Percentiles rank a stretch among this genome's conserved stretches.
Conservation (phyloP, 495 filamentous ascomycete species). For the Trichoderma asperelloides region DNA sequence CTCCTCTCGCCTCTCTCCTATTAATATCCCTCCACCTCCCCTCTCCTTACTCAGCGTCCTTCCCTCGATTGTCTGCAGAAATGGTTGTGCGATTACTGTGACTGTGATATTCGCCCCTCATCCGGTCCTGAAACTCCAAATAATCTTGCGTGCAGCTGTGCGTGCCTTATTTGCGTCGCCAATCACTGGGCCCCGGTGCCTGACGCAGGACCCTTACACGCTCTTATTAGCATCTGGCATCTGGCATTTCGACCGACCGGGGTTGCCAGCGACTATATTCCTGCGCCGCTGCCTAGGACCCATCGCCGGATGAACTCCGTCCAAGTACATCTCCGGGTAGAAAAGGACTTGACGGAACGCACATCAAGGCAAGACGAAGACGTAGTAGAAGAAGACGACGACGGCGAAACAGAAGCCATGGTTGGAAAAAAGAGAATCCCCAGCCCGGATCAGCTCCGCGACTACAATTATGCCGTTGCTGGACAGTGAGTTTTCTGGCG, state of each 20-base stretch:
- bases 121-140: not conserved
- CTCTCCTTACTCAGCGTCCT: not conserved
- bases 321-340: too few relatives aligned
- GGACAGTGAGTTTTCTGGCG: conserved; percentile 69
- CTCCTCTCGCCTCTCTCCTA: not conserved
- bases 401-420: conserved; percentile 13
- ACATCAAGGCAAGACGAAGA: not conserved
- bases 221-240: too few relatives aligned
- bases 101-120: not conserved
- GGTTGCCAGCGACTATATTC: not conserved
- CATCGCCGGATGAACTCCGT: too few relatives aligned
- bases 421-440: conserved; percentile 23
- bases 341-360: too few relatives aligned
- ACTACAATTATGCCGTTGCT: conserved; percentile 76
- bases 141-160: not conserved
- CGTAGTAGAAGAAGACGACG: not conserved
- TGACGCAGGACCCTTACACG: too few relatives aligned
- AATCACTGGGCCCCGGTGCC: not conserved
- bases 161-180: not conserved
- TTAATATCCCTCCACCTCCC: not conserved
- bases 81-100: not conserved
- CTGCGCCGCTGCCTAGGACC: not conserved
- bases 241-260: too few relatives aligned
- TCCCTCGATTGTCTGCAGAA: not conserved
- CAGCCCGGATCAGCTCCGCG: conserved; percentile 47